phyloP scores from a whole-genome alignment of 768 basidiomycete species.

The Suillus decipiens region DNA sequence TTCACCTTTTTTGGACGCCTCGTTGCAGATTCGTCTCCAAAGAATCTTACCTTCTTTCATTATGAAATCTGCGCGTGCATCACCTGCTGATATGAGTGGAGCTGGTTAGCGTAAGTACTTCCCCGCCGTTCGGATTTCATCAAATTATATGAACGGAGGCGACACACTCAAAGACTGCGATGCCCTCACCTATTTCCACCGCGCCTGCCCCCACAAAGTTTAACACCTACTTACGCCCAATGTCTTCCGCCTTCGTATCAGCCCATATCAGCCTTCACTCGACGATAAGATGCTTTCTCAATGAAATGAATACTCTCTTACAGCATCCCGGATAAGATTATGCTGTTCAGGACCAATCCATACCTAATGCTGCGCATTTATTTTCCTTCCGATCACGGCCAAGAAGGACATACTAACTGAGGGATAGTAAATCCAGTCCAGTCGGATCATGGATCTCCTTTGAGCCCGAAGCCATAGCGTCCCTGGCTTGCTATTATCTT shows the following conservation, averaged over 20 bases:
- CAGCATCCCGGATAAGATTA: neutral
- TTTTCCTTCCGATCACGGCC: neutral
- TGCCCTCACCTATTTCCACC: constrained; percentile 7
- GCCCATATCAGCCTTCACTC: neutral
- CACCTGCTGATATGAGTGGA: constrained; percentile 27
- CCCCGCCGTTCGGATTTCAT: constrained; percentile 13
- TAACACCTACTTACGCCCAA: constrained; percentile 5
- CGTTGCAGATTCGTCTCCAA: constrained; percentile 13
- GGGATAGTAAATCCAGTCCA: neutral
- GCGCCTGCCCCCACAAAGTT: constrained; percentile 5
- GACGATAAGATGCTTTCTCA: constrained; percentile 1
- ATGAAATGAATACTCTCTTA: neutral
- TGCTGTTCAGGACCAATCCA: neutral
- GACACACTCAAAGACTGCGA: constrained; percentile 4
- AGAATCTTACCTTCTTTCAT: constrained; percentile 1
- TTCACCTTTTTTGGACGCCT: constrained; percentile 19
- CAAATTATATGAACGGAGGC: constrained; percentile 12
- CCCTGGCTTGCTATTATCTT: neutral
- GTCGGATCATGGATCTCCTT: neutral
- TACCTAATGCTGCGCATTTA: neutral
- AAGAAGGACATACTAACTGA: too few relatives aligned
- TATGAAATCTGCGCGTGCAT: constrained; percentile 18
- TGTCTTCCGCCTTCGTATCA: neutral
- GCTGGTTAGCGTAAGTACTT: constrained; percentile 12
- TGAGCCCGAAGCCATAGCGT: neutral